Percentiles rank a stretch among this genome's conserved stretches.
Evolutionary conservation across 768 basidiomycete genomes (phyloP).

Genomic region (Boletellus emodensis): DNA sequence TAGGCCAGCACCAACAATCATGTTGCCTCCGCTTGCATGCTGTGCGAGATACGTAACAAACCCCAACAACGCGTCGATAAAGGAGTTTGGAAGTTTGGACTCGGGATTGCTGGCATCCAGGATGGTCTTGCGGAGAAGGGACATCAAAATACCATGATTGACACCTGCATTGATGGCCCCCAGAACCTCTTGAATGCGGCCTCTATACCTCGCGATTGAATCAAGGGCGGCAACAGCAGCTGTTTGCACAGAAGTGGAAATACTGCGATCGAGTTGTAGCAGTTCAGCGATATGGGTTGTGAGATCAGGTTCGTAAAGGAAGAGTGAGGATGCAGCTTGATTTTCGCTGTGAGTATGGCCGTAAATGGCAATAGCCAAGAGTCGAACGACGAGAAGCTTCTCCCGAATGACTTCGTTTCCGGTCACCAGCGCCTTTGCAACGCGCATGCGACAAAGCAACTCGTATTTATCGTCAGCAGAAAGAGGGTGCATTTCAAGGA

Average conservation of each 20-base stretch:
- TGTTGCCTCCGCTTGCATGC: conserved; percentile 80
- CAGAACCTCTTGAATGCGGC: conserved; percentile 80
- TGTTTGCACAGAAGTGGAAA: conserved; percentile 72
- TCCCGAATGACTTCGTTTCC: conserved; percentile 61
- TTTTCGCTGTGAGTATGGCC: conserved; percentile 82
- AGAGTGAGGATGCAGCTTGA: conserved; percentile 74
- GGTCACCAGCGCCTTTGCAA: conserved; percentile 63
- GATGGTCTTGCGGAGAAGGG: conserved; percentile 78
- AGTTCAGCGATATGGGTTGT: conserved; percentile 86
- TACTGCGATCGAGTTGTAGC: conserved; percentile 70
- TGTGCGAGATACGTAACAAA: conserved; percentile 87
- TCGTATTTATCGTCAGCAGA: conserved; percentile 86
- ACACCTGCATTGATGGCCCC: conserved; percentile 92
- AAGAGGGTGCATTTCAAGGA: conserved; percentile 60
- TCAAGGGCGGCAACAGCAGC: conserved; percentile 89
- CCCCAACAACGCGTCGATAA: conserved; percentile 78
- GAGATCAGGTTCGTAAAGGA: conserved; percentile 93
- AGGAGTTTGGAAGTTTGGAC: conserved; percentile 65
- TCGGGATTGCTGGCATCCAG: conserved; percentile 63
- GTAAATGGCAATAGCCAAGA: conserved; percentile 88
- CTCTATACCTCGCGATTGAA: conserved; percentile 80
- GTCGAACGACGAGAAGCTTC: conserved; percentile 75
- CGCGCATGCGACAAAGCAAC: conserved; percentile 79
- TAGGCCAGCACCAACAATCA: conserved; percentile 93
- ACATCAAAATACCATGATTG: conserved; percentile 93